Evolutionary conservation across 1,139 yeast species (phyloP).

Genomic region (Debaryomyces udenii): DNA sequence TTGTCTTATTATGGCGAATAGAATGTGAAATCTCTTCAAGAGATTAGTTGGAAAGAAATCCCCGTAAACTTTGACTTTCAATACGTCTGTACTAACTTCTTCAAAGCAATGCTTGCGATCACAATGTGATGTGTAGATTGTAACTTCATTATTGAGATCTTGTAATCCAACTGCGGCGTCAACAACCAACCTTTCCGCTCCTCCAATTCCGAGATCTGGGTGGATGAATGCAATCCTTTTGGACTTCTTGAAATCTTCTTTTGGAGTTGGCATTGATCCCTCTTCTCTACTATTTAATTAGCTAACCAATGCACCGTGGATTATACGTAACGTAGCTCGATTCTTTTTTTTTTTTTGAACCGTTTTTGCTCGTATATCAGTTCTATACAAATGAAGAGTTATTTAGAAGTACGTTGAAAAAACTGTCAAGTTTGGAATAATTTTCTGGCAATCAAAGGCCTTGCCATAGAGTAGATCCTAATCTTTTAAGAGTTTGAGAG

Average conservation of each 20-base stretch:
- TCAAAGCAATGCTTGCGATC: conserved; percentile 87
- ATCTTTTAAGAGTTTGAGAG: no score
- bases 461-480: no score
- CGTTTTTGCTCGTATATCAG: no score
- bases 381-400: no score
- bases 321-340: no score
- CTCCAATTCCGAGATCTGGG: conserved; percentile 96
- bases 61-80: conserved; percentile 75
- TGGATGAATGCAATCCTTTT: conserved; percentile 76
- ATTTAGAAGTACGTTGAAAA: no score
- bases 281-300: neutral
- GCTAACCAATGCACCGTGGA: no score
- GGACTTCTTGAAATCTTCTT: neutral
- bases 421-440: no score
- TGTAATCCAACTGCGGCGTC: conserved; percentile 93
- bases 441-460: no score
- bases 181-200: conserved; percentile 93
- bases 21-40: conserved; percentile 67
- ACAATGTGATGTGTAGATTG: conserved; percentile 86
- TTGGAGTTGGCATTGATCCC: neutral
- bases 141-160: conserved; percentile 63
- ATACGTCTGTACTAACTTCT: conserved; percentile 62
- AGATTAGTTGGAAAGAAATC: conserved; percentile 78
- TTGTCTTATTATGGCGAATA: conserved; percentile 86
- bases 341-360: no score